Evolutionary conservation across 345 rosid species (phyloP).

Genomic region (Trapa incisa): DNA sequence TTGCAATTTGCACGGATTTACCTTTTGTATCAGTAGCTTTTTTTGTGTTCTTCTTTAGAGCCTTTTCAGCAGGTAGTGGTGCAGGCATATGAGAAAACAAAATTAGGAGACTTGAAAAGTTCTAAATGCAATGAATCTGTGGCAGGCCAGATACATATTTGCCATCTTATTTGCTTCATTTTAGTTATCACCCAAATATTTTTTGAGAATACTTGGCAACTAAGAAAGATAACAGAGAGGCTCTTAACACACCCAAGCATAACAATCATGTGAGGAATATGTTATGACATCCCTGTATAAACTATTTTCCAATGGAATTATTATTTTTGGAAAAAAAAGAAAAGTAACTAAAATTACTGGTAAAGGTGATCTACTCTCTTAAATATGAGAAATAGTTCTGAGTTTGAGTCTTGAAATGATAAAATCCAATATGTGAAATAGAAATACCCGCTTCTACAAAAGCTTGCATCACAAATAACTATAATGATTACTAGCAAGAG

Average conservation of each 20-base stretch:
- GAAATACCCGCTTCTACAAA: not conserved
- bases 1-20: conserved; percentile 19
- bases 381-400: not conserved
- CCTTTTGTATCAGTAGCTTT: conserved; percentile 23
- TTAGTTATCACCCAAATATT: not conserved
- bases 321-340: no score
- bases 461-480: not conserved
- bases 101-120: not conserved
- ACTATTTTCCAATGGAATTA: no score
- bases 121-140: not conserved
- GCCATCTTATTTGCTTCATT: no score
- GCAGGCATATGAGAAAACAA: conserved; percentile 14
- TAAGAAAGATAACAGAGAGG: not conserved
- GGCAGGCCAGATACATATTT: not conserved
- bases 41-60: conserved; percentile 19
- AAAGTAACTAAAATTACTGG: no score
- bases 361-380: no score
- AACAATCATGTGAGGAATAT: no score
- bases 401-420: not conserved
- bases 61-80: conserved; percentile 22
- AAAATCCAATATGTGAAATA: not conserved
- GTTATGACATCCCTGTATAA: no score
- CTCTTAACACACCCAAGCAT: not conserved
- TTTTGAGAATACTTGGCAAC: not conserved
- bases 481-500: not conserved